Evolutionary conservation across 352 stramenopile species (phyloP).

Genomic region (Poterioochromonas sp.): DNA sequence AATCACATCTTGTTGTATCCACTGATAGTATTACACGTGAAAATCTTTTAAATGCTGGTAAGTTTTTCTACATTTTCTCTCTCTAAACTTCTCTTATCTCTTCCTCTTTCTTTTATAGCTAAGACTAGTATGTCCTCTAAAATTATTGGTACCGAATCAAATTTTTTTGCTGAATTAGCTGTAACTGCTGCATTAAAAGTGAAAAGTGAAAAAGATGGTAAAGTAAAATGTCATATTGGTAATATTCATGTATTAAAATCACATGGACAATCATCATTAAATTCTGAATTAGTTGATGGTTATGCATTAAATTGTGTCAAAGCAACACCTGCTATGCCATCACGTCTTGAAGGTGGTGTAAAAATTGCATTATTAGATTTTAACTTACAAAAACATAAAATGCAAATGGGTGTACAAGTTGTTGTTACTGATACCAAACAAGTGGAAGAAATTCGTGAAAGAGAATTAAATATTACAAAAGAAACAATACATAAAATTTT

Average conservation of each 20-base stretch:
- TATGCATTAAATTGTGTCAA: constrained; percentile 95
- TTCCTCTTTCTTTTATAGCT: constrained; percentile 44
- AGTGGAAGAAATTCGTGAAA: constrained; percentile 94
- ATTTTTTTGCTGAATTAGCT: constrained; percentile 93
- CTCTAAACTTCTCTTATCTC: neutral
- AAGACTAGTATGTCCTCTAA: constrained; percentile 99
- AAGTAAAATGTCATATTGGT: constrained; percentile 84
- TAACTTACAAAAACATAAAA: constrained; percentile 94
- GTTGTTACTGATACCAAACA: constrained; percentile 82
- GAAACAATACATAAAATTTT: constrained; percentile 99
- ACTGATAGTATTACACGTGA: constrained; percentile 81
- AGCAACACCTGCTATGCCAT: constrained; percentile 93
- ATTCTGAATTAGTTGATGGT: constrained; percentile 75
- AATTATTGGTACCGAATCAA: constrained; percentile 92
- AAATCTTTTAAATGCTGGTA: constrained; percentile 84
- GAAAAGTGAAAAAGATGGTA: constrained; percentile 67
- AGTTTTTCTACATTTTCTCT: constrained; percentile 24
- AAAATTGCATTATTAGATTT: constrained; percentile 95
- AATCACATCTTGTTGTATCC: constrained; percentile 91
- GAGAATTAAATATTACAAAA: constrained; percentile 99
- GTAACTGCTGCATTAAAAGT: constrained; percentile 93
- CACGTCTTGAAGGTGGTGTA: neutral
- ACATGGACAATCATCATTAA: constrained; percentile 63
- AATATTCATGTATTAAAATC: constrained; percentile 98
- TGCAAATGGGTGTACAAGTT: constrained; percentile 86